Base-by-base conservation (phyloP, 768 basidiomycete species). In the Phylloporus sp. region DNA sequence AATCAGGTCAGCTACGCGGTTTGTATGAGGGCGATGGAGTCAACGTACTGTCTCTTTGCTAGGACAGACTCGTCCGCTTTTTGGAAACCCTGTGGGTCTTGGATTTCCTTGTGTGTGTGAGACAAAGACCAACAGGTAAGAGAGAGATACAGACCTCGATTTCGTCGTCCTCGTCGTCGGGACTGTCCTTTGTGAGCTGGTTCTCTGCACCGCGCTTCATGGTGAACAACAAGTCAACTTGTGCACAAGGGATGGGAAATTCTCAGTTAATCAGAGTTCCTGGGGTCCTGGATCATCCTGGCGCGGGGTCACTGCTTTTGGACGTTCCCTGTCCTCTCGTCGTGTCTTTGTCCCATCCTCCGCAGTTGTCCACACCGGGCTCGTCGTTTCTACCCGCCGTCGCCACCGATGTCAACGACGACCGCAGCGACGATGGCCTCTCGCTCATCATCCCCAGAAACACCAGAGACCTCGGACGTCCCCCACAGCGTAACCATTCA, bases 151-250 rank as follows among this genome's bases (percentile, higher is more conserved):
- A 24, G 15, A 72, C 69, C 65, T 71, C 60, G n/a, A 68, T 61
- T 11, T 68, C 67, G 4, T 68, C 67, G 5, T 73, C 72, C 16
- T 68, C 70, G 16, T 71, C 73, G 23, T 73, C 75, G 18, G 45
- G 62, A 24, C 70, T 74, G 52, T 84, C 84, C 59, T 81, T 88
- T 11, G 76, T 74, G 29, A 91, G 62, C 59, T 91, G 85, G 54
- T 70, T 79, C 46, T 90, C 88, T 64, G 88, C 88, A 49, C 76
- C 78, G 65, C 88, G 80, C 70, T 91, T 91, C 85, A 89, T 85
- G 59, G 43, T 64, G 53, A 51, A 38, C 38, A 46, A 44, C 38
- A 46, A 49, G 34, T 23, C 41, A 54, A 44, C 46, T 27, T 4
- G 22, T n/a, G 45, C 16, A 27, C 20, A 43, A 43, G n/a, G 12